Evolutionary conservation across 1,139 yeast genomes (phyloP).

Genomic region (Pneumocystis canis): DNA sequence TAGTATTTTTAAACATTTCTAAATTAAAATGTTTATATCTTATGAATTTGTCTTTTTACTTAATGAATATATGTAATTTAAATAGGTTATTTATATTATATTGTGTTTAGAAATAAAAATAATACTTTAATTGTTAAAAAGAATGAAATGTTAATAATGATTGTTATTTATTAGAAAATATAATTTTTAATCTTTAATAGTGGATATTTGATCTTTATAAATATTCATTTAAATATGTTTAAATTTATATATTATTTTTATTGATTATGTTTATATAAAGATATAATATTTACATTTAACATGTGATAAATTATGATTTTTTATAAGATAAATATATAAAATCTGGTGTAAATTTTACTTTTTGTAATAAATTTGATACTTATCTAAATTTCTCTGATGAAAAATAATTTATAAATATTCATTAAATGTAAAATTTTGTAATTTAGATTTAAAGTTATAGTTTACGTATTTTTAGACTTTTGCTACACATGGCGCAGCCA

Average conservation of each 20-base stretch:
- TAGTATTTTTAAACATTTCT: not conserved
- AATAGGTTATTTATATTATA: not conserved
- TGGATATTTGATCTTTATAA: not conserved
- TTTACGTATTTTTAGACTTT: conserved; percentile 81
- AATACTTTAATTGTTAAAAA: not conserved
- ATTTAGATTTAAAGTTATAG: conserved; percentile 30
- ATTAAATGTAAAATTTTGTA: not conserved
- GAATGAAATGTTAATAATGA: no score
- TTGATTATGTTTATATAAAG: not conserved
- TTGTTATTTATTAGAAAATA: no score
- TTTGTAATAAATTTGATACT: not conserved
- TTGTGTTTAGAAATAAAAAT: not conserved
- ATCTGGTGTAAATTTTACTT: not conserved
- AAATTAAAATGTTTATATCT: not conserved
- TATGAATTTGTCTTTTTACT: not conserved
- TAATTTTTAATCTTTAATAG: not conserved
- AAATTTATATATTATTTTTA: not conserved
- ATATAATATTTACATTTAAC: no score
- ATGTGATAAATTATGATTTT: not conserved
- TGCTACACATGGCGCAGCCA: conserved; percentile 86
- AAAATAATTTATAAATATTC: not conserved
- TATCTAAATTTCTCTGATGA: not conserved
- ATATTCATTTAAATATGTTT: no score
- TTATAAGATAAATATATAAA: not conserved
- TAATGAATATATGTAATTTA: not conserved